Percentiles rank a stretch among this genome's conserved stretches.
Evolutionary conservation across 2,329 filamentous ascomycete genomes (phyloP).

Genomic region (Fusarium tuaranense): DNA sequence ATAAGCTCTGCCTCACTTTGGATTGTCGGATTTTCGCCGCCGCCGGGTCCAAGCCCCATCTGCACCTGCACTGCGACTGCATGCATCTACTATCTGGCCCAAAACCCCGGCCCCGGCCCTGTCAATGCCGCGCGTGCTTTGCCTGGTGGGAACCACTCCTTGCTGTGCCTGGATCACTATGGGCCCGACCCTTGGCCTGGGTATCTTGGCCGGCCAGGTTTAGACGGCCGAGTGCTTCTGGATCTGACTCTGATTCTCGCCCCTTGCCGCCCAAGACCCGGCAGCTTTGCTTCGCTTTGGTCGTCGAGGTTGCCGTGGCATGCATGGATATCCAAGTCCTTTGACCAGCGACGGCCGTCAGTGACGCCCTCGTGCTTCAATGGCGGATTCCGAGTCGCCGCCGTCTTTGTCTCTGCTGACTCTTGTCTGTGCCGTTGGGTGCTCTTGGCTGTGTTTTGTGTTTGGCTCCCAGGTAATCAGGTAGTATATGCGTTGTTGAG

Average conservation of each 20-base stretch:
- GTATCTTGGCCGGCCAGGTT: conserved; percentile 28
- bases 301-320: conserved; percentile 22
- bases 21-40: conserved; percentile 17
- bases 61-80: conserved; percentile 12
- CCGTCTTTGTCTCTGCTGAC: conserved; percentile 17
- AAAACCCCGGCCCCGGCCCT: conserved; percentile 22
- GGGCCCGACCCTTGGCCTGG: conserved; percentile 12
- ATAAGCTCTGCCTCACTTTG: conserved; percentile 5
- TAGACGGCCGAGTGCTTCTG: conserved; percentile 14
- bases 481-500: not conserved
- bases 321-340: conserved; percentile 7
- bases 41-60: conserved; percentile 8
- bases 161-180: conserved; percentile 31
- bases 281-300: conserved; percentile 21
- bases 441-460: conserved; percentile 10
- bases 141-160: conserved; percentile 13
- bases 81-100: conserved; percentile 18
- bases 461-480: conserved; percentile 5
- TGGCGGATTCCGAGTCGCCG: conserved; percentile 33
- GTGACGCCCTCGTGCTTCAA: conserved; percentile 30
- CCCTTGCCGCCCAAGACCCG: conserved; percentile 21
- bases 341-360: conserved; percentile 8
- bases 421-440: not conserved
- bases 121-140: conserved; percentile 32
- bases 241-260: conserved; percentile 9